Conservation (phyloP, 352 stramenopile genomes). For the Phytopythium montanum region DNA sequence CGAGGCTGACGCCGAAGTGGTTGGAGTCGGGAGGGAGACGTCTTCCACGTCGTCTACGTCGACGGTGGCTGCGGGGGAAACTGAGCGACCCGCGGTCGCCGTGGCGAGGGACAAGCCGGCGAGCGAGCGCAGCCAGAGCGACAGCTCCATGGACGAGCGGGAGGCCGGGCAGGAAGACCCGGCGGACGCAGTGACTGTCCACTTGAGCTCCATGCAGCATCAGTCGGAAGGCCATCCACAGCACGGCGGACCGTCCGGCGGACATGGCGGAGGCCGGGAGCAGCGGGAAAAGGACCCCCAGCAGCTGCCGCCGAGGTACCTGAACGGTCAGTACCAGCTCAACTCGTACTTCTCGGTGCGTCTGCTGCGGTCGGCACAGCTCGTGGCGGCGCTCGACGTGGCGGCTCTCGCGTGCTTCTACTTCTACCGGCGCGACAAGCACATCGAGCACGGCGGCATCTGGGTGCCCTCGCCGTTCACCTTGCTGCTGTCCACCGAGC, state of each 20-base stretch:
- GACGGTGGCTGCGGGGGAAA: too few relatives aligned
- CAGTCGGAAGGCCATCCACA: neutral
- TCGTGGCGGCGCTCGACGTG: constrained; percentile 56
- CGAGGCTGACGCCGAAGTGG: constrained; percentile 19
- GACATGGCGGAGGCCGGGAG: neutral
- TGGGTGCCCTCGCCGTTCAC: constrained; percentile 44
- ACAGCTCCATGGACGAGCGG: constrained; percentile 1
- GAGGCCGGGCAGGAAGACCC: neutral
- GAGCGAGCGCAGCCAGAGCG: constrained; percentile 10
- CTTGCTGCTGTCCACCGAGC: constrained; percentile 34
- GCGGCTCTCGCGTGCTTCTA: constrained; percentile 63
- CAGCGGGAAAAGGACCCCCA: constrained; percentile 16
- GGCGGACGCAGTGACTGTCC: constrained; percentile 24
- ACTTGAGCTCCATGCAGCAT: constrained; percentile 29
- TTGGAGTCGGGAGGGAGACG: neutral
- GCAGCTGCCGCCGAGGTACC: constrained; percentile 33
- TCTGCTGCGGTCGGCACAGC: constrained; percentile 51
- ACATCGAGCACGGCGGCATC: constrained; percentile 28
- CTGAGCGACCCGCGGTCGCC: constrained; percentile 12
- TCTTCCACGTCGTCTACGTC: too few relatives aligned
- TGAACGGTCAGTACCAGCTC: constrained; percentile 57
- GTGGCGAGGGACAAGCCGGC: constrained; percentile 14
- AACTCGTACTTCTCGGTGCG: constrained; percentile 83
- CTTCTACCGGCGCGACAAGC: constrained; percentile 27
- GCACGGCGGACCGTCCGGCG: too few relatives aligned